Conservation (phyloP, 305 asterid genomes). For the Fraxinus velutina region DNA sequence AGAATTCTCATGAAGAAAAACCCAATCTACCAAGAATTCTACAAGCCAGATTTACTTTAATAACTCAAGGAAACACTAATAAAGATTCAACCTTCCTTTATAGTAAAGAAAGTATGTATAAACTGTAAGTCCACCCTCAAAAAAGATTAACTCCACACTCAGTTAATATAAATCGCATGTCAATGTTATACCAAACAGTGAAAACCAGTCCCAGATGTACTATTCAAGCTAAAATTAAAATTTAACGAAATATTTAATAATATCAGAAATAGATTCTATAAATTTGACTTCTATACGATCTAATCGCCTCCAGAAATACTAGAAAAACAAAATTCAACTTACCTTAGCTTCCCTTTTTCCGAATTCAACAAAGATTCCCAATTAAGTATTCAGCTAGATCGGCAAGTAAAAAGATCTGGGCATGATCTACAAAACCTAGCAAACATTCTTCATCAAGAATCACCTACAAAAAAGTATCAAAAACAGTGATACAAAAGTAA, state of each 20-base stretch:
- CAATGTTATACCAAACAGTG: conserved; percentile 5
- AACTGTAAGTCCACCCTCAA: conserved; percentile 19
- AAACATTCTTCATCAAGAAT: conserved; percentile 26
- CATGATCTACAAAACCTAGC: conserved; percentile 44
- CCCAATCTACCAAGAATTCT: conserved; percentile 16
- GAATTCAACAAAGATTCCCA: conserved; percentile 25
- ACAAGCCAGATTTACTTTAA: conserved; percentile 13
- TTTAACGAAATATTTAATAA: conserved; percentile 4
- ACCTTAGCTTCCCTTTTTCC: conserved; percentile 28
- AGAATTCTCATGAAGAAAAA: conserved; percentile 9
- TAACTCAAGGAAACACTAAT: conserved; percentile 17
- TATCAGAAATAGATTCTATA: conserved; percentile 19
- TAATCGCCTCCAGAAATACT: conserved; percentile 11
- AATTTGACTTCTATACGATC: conserved; percentile 24
- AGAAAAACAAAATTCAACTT: conserved; percentile 33
- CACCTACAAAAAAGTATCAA: conserved; percentile 18
- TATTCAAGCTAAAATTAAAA: conserved; percentile 25
- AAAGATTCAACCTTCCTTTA: conserved; percentile 11
- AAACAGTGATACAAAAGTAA: conserved; percentile 20
- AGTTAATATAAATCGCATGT: conserved; percentile 22
- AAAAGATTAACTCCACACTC: conserved; percentile 14
- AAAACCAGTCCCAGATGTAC: conserved; percentile 28
- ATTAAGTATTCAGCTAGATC: conserved; percentile 30
- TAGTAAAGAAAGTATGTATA: background rate
- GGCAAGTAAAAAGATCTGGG: conserved; percentile 37